Evolutionary conservation across 495 filamentous ascomycete species (phyloP).

Genomic region (Hyaloscypha variabilis): DNA sequence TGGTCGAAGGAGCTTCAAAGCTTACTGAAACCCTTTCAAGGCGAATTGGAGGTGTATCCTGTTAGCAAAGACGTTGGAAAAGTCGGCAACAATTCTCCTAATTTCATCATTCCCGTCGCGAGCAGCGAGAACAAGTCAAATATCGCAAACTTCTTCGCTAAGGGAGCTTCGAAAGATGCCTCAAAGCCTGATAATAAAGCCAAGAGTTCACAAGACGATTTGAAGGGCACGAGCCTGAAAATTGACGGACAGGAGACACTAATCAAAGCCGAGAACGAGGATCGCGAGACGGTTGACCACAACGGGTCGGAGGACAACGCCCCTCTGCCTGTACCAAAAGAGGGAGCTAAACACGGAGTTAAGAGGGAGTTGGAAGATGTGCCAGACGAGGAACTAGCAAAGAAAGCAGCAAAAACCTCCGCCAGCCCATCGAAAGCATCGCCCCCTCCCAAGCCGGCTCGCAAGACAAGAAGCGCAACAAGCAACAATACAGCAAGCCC

Average conservation of each 20-base stretch:
- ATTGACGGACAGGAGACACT: constrained; percentile 41
- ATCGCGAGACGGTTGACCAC: constrained; percentile 43
- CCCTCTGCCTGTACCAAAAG: constrained; percentile 41
- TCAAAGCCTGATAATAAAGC: not conserved
- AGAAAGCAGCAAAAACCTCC: constrained; percentile 42
- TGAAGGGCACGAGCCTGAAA: constrained; percentile 26
- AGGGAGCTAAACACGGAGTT: constrained; percentile 37
- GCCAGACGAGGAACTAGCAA: constrained; percentile 44
- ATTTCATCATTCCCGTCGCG: constrained; percentile 79
- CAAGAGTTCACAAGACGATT: constrained; percentile 30
- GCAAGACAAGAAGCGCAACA: constrained; percentile 47
- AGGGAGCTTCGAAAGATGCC: constrained; percentile 32
- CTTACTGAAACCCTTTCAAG: constrained; percentile 74
- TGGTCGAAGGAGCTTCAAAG: constrained; percentile 82
- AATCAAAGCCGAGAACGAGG: constrained; percentile 40
- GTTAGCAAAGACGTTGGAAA: constrained; percentile 92
- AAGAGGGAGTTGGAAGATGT: constrained; percentile 59
- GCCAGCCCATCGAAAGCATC: constrained; percentile 26
- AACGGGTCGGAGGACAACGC: constrained; percentile 51
- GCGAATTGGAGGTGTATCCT: constrained; percentile 81
- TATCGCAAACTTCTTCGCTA: constrained; percentile 87
- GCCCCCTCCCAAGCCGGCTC: constrained; percentile 14
- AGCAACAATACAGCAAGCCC: constrained; percentile 46
- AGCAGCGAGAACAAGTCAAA: constrained; percentile 86
- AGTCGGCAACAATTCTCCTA: constrained; percentile 87